Base-by-base conservation (phyloP, 2,329 filamentous ascomycete species). In the Microdochium trichocladiopsis region DNA sequence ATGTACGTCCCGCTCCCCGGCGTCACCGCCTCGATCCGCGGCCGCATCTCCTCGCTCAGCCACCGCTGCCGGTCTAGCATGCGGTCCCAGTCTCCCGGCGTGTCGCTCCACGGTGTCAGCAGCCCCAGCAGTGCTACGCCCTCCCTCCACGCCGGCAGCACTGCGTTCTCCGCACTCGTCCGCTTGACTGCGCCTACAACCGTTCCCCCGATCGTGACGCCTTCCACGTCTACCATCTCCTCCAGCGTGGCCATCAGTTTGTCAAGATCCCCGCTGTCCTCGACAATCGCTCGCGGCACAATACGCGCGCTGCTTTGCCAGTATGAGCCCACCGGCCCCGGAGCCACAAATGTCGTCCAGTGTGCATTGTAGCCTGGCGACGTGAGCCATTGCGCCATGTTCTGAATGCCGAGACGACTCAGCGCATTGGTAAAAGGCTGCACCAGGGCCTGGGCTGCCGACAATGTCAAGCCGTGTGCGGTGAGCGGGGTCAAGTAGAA, bases 1-100 rank as follows among this genome's bases (percentile, higher is more conserved):
- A 48, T 55, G 31, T 48, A 48, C n/a, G 47, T 48, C 9, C 47
- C 47, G 6, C 47, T 22, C 3, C 47, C 47, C 3, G 47, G 47
- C 12, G 47, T 48, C 41, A 22, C 41, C 41, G n/a, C 41, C 41
- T 45, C 41, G 41, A 45, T 21, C 41, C 41, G 41, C 21, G 41
- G 16, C 41, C 41, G 41, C 41, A 45, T 45, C 41, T 45, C 41
- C 41, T 16, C 5, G 12, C 41, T 18, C 12, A 45, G 21, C n/a
- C n/a, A 22, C 21, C 18, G n/a, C 41, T 45, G 41, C 41, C 16
- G 16, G 16, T 45, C 41, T 4, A 21, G 16, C 41, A 45, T 45
- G 4, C 4, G 3, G 16, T 21, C 41, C 41, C 41, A 45, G 41
- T 45, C 41, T 4, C 6, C 16, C 5, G 41, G 41, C 41, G 3